Percentiles rank a stretch among this genome's conserved stretches.
These are phyloP conservation scores for Periconia sp. DNA, from an alignment of 2,329 filamentous ascomycete species.

Conservation along the genomic window DNA sequence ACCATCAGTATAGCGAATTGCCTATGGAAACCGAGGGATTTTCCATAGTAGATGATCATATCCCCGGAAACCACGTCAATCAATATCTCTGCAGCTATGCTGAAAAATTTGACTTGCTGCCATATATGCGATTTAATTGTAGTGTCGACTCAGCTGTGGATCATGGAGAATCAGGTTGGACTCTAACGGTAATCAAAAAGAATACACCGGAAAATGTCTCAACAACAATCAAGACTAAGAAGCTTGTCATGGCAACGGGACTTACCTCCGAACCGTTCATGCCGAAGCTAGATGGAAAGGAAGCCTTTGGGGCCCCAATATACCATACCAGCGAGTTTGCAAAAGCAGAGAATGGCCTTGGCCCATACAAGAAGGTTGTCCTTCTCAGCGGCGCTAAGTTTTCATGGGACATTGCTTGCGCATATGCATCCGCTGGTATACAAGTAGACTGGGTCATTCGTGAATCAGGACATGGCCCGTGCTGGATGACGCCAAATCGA, in stretches of 20 bases:
- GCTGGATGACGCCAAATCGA: conserved; percentile 64
- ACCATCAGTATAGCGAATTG: conserved; percentile 47
- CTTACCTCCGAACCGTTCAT: conserved; percentile 65
- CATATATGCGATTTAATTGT: conserved; percentile 58
- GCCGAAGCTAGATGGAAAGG: conserved; percentile 57
- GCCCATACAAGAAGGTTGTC: conserved; percentile 45
- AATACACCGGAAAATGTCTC: background rate
- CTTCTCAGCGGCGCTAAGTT: conserved; percentile 70
- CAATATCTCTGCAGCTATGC: conserved; percentile 58
- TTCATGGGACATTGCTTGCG: conserved; percentile 67
- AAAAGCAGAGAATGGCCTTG: conserved; percentile 45
- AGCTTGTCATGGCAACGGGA: conserved; percentile 68
- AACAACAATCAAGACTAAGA: conserved; percentile 40
- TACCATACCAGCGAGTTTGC: conserved; percentile 65
- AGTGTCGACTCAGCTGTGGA: conserved; percentile 57
- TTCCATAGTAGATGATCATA: conserved; percentile 57
- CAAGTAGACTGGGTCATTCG: conserved; percentile 66
- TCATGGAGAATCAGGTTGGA: conserved; percentile 31
- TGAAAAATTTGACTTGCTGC: conserved; percentile 53
- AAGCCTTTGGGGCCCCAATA: conserved; percentile 59
- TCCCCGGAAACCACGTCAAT: conserved; percentile 64
- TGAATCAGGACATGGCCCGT: conserved; percentile 61
- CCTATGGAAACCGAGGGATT: conserved; percentile 36
- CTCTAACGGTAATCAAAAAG: conserved; percentile 16
- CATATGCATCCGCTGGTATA: conserved; percentile 58